Base-by-base conservation (phyloP, 108 stramenopile species). In the Skeletonema menzelii region DNA sequence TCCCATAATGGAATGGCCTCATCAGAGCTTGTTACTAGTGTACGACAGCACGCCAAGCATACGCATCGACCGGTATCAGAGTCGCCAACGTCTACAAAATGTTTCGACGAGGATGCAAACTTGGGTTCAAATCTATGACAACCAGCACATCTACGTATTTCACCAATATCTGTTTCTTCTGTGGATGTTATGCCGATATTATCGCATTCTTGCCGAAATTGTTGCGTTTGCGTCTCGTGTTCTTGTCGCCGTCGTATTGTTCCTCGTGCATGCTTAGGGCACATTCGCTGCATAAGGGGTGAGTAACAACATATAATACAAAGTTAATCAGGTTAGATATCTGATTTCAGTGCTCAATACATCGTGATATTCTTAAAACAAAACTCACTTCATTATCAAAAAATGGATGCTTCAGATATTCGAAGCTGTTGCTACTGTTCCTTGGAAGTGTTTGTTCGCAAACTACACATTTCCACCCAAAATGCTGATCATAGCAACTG, bases 71-170 rank as follows among this genome's bases (percentile, higher is more conserved):
- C 79, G 4, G 66, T 67, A 65, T 67, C 44, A 24, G 53, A 63
- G 65, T 90, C 88, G 27, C 80, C 75, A n/a, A 90, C 65, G 70
- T 90, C 86, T 22, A 84, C 76, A 70, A 90, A 90, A 32, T 81
- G 83, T 35, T 76, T 73, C 27, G 71, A 46, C 6, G 59, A 12
- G 2, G 32, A 44, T 19, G 75, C 70, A 28, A 60, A 67, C 12
- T 76, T 53, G 5, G 88, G 88, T 61, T 90, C 88, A 53, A 86
- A 87, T 56, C 88, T 72, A 66, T 86, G 86, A 35, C 88, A 90
- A 22, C 88, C 88, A 2, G 83, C 78, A 35, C 88, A 90, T 24
- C 85, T 76, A n/a, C 86, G 81, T 12, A 79, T 65, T 20, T 19
- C 47, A 27, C 56, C 69, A 65, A 65, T 77, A 14, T 38, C 56